A percentile compares a stretch with the other conserved stretches of the same genome.
Evolutionary conservation across 257 asterid genomes (phyloP).

Genomic region (Solanum sitiens): DNA sequence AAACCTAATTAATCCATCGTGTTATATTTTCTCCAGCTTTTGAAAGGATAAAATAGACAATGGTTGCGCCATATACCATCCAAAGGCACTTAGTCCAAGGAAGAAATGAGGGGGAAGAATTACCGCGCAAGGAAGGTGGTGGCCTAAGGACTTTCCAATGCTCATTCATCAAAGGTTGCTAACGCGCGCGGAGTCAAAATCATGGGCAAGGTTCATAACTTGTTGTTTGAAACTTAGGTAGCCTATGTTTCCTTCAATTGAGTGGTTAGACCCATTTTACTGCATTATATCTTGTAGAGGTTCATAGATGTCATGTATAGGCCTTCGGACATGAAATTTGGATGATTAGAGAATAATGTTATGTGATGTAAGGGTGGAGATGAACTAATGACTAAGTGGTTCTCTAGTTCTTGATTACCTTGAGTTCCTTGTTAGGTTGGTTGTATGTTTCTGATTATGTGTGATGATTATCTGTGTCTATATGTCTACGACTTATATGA

Average conservation of each 20-base stretch:
- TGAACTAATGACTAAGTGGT: neutral
- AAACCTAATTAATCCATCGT: neutral
- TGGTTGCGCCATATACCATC: neutral
- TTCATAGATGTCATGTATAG: neutral
- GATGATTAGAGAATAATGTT: no score
- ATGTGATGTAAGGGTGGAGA: neutral
- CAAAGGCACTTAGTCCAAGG: no score
- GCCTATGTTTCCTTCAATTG: neutral
- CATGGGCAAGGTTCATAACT: neutral
- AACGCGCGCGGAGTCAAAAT: neutral
- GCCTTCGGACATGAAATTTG: neutral
- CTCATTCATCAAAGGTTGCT: no score
- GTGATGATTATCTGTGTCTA: no score
- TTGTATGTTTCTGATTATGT: no score
- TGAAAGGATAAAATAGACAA: neutral
- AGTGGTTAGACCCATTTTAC: neutral
- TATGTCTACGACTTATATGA: no score
- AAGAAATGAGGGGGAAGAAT: neutral
- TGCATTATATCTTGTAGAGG: neutral
- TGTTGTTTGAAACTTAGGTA: neutral
- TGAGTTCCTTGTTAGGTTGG: neutral
- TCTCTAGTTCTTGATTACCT: neutral
- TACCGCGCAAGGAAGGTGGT: neutral
- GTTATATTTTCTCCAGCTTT: neutral
- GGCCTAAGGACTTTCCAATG: neutral